Evolutionary conservation across 805 yeast genomes (phyloP), one percentile per base, ranked within the genome.

Genomic region (Kuraishia borneana): DNA sequence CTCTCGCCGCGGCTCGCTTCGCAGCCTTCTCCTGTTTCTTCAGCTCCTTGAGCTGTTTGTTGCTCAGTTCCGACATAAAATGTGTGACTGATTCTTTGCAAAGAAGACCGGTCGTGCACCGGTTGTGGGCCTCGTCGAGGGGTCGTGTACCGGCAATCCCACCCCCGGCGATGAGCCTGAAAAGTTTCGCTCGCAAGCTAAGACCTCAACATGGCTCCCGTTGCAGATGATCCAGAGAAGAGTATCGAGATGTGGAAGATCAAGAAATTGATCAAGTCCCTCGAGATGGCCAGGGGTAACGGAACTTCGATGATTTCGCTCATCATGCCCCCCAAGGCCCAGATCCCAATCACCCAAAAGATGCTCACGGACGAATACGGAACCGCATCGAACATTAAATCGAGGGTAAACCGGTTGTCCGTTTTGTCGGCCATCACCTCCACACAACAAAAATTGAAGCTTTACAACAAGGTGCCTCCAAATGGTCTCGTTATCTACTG

Each of bases 181-280:
- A n/a, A n/a, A n/a, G n/a, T n/a, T n/a, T n/a, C n/a, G n/a, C n/a
- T n/a, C n/a, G n/a, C n/a, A n/a, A n/a, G n/a, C n/a, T n/a, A n/a
- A n/a, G n/a, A n/a, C n/a, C n/a, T n/a, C n/a, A n/a, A n/a, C 31
- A 59, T 58, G 64, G 60, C 61, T 31, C 57, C 60, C 30, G 43
- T 46, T 31, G 37, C 42, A 31, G 67, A 76, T 40, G 95, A 85
- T 45, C 92, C 94, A 35, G 98, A 92, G 57, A 87, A 83, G 66
- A 89, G 88, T 66, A 89, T 92, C 56, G 95, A 92, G 68, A 88
- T 92, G 68, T 92, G 98, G 98, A 92, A 92, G 76, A 78, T 92
- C 70, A 89, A 88, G 70, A 92, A 92, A 65, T 71, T 85, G 61
- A 74, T 88, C 70, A 83, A 83, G 61, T 74, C 81, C 40, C 71